These are phyloP conservation scores for Pythium coloratum DNA, from an alignment of 352 stramenopile species.

Conservation along the genomic window DNA sequence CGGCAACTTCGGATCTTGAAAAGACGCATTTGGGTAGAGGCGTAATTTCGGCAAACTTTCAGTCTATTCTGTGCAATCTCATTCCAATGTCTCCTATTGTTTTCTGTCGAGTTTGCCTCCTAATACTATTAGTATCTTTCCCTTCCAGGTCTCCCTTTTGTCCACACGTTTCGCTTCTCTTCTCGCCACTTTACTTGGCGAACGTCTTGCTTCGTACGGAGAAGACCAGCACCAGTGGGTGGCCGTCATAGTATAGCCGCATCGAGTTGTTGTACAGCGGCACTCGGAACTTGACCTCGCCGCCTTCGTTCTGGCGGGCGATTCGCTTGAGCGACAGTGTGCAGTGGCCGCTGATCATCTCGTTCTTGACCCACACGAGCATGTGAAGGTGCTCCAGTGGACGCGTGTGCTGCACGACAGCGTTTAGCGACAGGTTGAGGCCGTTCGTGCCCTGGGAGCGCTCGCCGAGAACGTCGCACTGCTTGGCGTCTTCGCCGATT, in stretches of 20 bases:
- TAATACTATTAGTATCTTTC: background rate
- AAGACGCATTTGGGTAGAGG: background rate
- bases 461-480: slow-evolving; percentile 79
- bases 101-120: background rate
- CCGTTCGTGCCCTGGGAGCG: slow-evolving; percentile 51
- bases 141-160: background rate
- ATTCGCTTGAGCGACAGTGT: slow-evolving; percentile 81
- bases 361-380: slow-evolving; percentile 83
- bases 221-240: slow-evolving; percentile 73
- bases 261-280: slow-evolving; percentile 81
- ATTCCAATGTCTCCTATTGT: slow-evolving; percentile 1
- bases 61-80: slow-evolving; percentile 19
- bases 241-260: slow-evolving; percentile 69
- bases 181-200: slow-evolving; percentile 43
- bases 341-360: slow-evolving; percentile 77
- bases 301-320: slow-evolving; percentile 60
- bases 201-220: slow-evolving; percentile 84
- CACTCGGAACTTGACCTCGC: slow-evolving; percentile 73
- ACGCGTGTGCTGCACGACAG: slow-evolving; percentile 67
- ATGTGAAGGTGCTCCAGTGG: slow-evolving; percentile 80
- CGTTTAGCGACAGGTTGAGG: slow-evolving; percentile 68
- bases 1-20: slow-evolving; percentile 1
- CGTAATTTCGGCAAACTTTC: slow-evolving; percentile 4
- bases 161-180: background rate
- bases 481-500: slow-evolving; percentile 73